Evolutionary conservation across 345 rosid genomes (phyloP).

Genomic region (Brassica juncea): DNA sequence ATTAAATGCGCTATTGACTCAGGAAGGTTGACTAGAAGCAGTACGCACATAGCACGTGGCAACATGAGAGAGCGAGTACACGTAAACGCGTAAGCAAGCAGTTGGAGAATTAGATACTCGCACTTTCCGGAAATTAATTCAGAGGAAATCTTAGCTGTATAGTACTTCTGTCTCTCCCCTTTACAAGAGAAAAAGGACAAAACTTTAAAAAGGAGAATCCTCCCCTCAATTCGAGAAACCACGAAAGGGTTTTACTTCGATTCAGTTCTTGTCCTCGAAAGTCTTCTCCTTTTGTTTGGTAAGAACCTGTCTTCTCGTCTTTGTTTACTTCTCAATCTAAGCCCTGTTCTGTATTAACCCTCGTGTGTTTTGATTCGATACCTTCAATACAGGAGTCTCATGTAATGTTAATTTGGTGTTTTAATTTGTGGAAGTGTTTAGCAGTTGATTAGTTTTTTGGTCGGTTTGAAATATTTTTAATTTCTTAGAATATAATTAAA

Average conservation of each 20-base stretch:
- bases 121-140: conserved; percentile 13
- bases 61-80: conserved; percentile 31
- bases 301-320: conserved; percentile 8
- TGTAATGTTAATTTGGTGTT: conserved; percentile 9
- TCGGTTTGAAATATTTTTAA: not conserved
- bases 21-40: not conserved
- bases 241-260: conserved; percentile 27
- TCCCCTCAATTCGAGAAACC: conserved; percentile 29
- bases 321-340: conserved; percentile 2
- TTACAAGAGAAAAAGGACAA: not conserved
- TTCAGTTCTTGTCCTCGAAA: conserved; percentile 28
- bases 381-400: not conserved
- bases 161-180: conserved; percentile 8
- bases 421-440: not conserved
- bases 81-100: not conserved
- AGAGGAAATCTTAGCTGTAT: conserved; percentile 34
- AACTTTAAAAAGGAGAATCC: conserved; percentile 9
- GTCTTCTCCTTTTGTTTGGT: conserved; percentile 8
- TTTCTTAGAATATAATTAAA: conserved; percentile 14
- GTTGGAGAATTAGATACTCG: conserved; percentile 34
- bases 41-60: conserved; percentile 13
- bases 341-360: not conserved
- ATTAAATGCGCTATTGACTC: conserved; percentile 6
- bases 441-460: not conserved
- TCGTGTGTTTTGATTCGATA: conserved; percentile 4